Evolutionary conservation across 129 eudicot genomes (phyloP), one percentile per base, ranked within the genome.

Genomic region (Gnaphalium uliginosum): DNA sequence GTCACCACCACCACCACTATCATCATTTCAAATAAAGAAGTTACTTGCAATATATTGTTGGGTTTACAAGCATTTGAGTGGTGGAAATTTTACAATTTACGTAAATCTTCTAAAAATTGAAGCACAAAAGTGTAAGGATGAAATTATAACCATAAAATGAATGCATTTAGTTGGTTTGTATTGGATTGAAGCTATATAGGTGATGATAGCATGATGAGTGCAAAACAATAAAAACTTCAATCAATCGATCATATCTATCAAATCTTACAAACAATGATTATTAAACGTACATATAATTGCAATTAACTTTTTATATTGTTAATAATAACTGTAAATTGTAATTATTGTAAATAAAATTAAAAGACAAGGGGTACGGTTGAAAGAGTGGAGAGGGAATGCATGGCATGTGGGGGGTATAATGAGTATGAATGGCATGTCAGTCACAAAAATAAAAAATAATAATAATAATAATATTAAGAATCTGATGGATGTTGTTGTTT

Each of bases 351-450:
- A n/a, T n/a, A n/a, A n/a, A n/a, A n/a, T n/a, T n/a, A n/a, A n/a
- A n/a, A n/a, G n/a, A 29, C 32, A 29, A 29, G 32, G 32, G 32
- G 32, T 29, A 29, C 32, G 32, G 26, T n/a, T 41, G 63, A 76
- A 51, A 21, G 65, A 62, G 19, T 33, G 35, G 58, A 43, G 54
- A 68, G 56, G 73, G 57, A 75, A 75, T 75, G 72, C 65, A 64
- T 75, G 79, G 79, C 79, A 75, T 75, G 79, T 75, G 79, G 18
- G 71, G 71, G 72, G 25, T 50, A 54, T 32, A 51, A 53, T 65
- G 80, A 76, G 73, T 32, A 66, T 32, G 8, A 64, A 64, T 64
- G 22, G 39, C 43, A 64, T 76, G 80, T 76, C 73, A 76, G 80
- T 50, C 66, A 76, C 57, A 76, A 66, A 74, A 21, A 64, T 29